Evolutionary conservation across 2,329 filamentous ascomycete genomes (phyloP), one percentile per base, ranked within the genome.

Genomic region (Colletotrichum gigasporum): DNA sequence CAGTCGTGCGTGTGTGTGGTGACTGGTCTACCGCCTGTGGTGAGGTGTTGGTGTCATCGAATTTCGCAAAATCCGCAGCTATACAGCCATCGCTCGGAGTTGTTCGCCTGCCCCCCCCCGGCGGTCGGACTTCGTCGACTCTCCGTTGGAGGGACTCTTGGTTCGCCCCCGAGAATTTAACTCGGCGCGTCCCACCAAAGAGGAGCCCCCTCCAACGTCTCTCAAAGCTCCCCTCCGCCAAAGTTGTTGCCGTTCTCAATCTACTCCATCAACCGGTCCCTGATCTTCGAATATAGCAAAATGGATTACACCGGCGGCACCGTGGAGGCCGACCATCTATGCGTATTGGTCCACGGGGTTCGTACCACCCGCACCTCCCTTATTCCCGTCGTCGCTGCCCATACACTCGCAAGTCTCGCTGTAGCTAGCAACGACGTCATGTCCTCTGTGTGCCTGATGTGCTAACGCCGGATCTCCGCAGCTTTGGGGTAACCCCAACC

Each of bases 401-500:
- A 34, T 20, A 28, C 37, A 42, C 14, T 30, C 28, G 41, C 32
- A 57, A n/a, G n/a, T n/a, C n/a, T 41, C 16, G 14, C n/a, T 22
- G 52, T 37, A 52, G 11, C n/a, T 16, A 45, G 20, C 42, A 41
- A 62, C 56, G 54, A 63, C 55, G 48, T 63, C 67, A 62, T 70
- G 72, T 65, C 24, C n/a, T 11, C 32, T 55, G 51, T 55, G n/a
- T 10, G 12, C 24, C 26, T 42, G 65, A 67, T 68, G 32, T 22
- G 68, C 71, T 75, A 58, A 75, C 69, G 35, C 37, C 26, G 48
- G 34, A n/a, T n/a, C 63, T 81, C 35, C 14, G 10, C 68, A 92
- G 79, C 83, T 94, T 68, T 95, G 92, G 92, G 92, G 92, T 18
- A 92, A 93, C 68, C 92, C 92, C 1, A 82, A 82, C 48, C 91